phyloP scores from a whole-genome alignment of 805 yeast genomes.

The Kodamaea hsintzibuensis region DNA sequence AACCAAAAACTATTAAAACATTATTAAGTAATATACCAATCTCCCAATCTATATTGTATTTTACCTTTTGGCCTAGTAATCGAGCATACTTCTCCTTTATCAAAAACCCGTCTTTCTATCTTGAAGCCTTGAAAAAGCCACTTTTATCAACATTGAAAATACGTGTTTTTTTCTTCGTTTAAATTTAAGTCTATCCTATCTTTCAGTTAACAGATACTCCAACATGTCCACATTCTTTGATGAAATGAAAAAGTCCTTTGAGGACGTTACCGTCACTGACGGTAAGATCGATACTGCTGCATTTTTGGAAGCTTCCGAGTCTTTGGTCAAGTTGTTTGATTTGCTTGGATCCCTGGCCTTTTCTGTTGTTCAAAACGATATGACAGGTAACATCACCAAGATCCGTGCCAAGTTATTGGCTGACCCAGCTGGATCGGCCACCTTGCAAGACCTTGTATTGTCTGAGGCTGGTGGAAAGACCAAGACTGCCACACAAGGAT shows the following conservation, averaged over 20 bases:
- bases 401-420: conserved; percentile 65
- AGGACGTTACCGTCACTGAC: conserved; percentile 67
- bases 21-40: no score
- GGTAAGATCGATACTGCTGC: conserved; percentile 69
- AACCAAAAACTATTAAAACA: no score
- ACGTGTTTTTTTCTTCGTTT: conserved; percentile 7
- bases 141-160: background rate
- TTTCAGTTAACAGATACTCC: background rate
- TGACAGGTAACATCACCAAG: conserved; percentile 83
- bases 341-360: conserved; percentile 84
- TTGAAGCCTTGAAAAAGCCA: no score
- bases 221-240: conserved; percentile 79
- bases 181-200: background rate
- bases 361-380: conserved; percentile 79
- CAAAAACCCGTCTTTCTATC: no score
- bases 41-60: no score
- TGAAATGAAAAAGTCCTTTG: conserved; percentile 69
- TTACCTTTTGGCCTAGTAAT: no score
- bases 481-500: conserved; percentile 87
- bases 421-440: conserved; percentile 61
- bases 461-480: conserved; percentile 66
- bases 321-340: conserved; percentile 80
- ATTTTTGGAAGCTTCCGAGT: conserved; percentile 81
- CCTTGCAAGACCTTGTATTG: conserved; percentile 76
- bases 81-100: no score